phyloP scores from a whole-genome alignment of 2,329 filamentous ascomycete species.

The Grosmannia huntii region DNA sequence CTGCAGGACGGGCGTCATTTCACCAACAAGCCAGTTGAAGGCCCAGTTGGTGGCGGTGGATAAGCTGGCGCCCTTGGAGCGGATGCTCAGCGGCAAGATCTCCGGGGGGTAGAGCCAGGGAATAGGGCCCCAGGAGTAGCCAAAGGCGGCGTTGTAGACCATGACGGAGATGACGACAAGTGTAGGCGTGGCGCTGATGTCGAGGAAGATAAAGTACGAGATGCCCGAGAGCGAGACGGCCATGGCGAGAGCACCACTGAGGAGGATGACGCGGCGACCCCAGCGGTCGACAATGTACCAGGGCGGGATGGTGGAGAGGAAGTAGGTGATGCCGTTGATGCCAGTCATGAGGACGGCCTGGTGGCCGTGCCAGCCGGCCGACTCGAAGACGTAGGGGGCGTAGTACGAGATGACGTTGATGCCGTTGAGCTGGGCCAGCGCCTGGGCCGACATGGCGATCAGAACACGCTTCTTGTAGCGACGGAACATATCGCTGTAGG shows the following conservation, averaged over 20 bases:
- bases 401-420: slow-evolving; percentile 99
- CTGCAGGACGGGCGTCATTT: slow-evolving; percentile 87
- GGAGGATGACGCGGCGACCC: slow-evolving; percentile 77
- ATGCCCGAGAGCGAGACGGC: slow-evolving; percentile 75
- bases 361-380: slow-evolving; percentile 87
- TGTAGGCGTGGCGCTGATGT: slow-evolving; percentile 63
- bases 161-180: slow-evolving; percentile 92
- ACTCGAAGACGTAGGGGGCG: slow-evolving; percentile 89
- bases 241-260: slow-evolving; percentile 86
- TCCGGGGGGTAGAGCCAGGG: slow-evolving; percentile 99
- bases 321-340: slow-evolving; percentile 79
- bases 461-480: slow-evolving; percentile 86
- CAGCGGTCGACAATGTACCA: slow-evolving; percentile 95
- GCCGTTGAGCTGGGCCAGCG: slow-evolving; percentile 88
- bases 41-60: slow-evolving; percentile 97
- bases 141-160: slow-evolving; percentile 96
- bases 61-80: slow-evolving; percentile 91
- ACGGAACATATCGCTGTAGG: slow-evolving; percentile 88
- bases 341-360: slow-evolving; percentile 93
- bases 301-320: slow-evolving; percentile 83
- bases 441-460: slow-evolving; percentile 97
- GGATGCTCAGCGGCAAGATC: slow-evolving; percentile 89
- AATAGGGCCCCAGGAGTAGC: slow-evolving; percentile 90
- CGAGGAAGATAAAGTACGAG: slow-evolving; percentile 89
- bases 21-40: slow-evolving; percentile 94